Evolutionary conservation across 140 eudicot species (phyloP).

Genomic region (Erigeron philadelphicus): DNA sequence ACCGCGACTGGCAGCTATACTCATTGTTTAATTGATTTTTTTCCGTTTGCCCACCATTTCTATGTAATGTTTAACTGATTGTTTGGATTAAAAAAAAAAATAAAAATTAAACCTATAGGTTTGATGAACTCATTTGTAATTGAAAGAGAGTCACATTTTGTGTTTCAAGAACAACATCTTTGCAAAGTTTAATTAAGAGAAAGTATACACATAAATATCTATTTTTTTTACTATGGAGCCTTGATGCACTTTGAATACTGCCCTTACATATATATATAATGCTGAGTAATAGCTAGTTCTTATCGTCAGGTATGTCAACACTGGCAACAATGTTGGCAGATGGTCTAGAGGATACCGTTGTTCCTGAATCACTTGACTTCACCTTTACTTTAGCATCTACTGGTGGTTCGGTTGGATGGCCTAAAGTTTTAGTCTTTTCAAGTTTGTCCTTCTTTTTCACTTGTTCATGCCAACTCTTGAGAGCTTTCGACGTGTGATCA

Average conservation of each 20-base stretch:
- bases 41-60: too few relatives aligned
- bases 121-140: background rate
- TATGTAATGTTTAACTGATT: too few relatives aligned
- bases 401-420: constrained; percentile 31
- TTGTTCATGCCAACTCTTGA: constrained; percentile 67
- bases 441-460: constrained; percentile 52
- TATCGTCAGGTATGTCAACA: constrained; percentile 44
- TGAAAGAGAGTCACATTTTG: constrained; percentile 5
- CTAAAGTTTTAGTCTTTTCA: constrained; percentile 23
- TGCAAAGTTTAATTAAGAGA: constrained; percentile 8
- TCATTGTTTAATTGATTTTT: too few relatives aligned
- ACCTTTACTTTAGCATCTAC: constrained; percentile 18
- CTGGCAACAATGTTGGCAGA: constrained; percentile 41
- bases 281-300: background rate
- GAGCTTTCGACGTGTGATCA: constrained; percentile 71
- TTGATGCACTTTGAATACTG: constrained; percentile 7
- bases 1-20: too few relatives aligned
- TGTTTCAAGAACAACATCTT: background rate
- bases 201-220: constrained; percentile 12
- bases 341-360: constrained; percentile 24
- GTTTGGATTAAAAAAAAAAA: too few relatives aligned
- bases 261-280: background rate
- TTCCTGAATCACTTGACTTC: constrained; percentile 22
- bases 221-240: background rate
- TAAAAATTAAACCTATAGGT: too few relatives aligned